Percentiles rank a stretch among this genome's conserved stretches.
Evolutionary conservation across 2,329 filamentous ascomycete species (phyloP).

Genomic region (Pseudogymnoascus sp.): DNA sequence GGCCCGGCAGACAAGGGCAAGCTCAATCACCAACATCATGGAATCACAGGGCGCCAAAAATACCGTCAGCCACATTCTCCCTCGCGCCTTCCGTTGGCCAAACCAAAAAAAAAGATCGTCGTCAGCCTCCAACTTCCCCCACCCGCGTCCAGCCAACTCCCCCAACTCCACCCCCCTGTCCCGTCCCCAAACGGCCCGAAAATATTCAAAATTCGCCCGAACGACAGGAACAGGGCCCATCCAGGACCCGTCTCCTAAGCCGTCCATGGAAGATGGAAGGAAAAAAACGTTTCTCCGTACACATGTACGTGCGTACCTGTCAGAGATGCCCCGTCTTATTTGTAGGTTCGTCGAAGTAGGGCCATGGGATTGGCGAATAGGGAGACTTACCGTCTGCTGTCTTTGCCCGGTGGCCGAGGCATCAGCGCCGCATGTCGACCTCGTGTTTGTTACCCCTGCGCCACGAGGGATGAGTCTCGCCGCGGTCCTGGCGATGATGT

Average conservation of each 20-base stretch:
- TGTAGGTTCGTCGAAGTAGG: background rate
- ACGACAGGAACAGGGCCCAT: background rate
- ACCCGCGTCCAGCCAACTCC: background rate
- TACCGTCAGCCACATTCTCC: background rate
- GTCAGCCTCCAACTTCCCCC: background rate
- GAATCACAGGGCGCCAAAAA: background rate
- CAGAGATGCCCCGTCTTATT: background rate
- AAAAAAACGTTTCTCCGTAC: background rate
- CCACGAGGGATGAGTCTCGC: background rate
- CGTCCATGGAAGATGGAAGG: background rate
- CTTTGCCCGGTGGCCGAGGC: background rate
- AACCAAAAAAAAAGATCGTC: background rate
- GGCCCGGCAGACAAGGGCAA: background rate
- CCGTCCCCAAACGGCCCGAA: constrained; percentile 6
- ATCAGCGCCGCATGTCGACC: background rate
- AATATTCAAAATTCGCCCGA: background rate
- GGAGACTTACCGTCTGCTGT: background rate
- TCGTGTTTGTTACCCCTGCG: background rate
- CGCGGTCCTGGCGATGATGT: background rate
- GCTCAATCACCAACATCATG: background rate
- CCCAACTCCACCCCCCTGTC: background rate
- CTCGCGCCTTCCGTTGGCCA: background rate
- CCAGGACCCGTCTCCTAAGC: background rate
- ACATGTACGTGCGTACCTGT: background rate
- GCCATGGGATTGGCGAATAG: background rate